These are phyloP conservation scores for Cajanus cajan DNA, from an alignment of 306 rosid genomes.

Conservation along the genomic window DNA sequence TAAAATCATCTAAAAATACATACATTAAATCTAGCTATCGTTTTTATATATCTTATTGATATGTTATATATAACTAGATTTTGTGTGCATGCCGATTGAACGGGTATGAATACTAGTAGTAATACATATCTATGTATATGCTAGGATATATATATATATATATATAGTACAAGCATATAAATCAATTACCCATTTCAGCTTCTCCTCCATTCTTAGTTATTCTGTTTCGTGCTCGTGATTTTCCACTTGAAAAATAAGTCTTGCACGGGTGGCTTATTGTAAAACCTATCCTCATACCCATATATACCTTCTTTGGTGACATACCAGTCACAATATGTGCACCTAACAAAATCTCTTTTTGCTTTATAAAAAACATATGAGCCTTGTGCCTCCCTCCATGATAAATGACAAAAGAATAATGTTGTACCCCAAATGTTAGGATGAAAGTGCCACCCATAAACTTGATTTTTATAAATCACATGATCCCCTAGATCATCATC, in stretches of 20 bases:
- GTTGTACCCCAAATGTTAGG: background rate
- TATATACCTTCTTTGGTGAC: conserved; percentile 8
- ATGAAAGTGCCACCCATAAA: background rate
- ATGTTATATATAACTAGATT: too few species aligned
- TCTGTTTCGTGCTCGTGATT: background rate
- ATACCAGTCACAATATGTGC: background rate
- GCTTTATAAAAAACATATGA: background rate
- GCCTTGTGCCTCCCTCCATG: background rate
- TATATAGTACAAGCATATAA: background rate
- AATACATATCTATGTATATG: too few species aligned
- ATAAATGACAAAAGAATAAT: conserved; percentile 16
- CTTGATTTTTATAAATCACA: background rate
- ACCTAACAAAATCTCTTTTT: background rate
- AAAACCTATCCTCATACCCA: background rate
- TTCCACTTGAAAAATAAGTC: background rate
- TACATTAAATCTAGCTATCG: too few species aligned
- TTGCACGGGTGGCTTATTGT: too few species aligned
- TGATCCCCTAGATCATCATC: background rate
- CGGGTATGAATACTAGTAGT: too few species aligned
- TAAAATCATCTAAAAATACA: too few species aligned
- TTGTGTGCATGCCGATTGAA: too few species aligned
- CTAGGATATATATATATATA: too few species aligned
- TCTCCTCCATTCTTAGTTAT: background rate
- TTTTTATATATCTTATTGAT: too few species aligned
- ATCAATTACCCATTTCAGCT: background rate